A percentile compares a stretch with the other conserved stretches of the same genome.
phyloP scores from a whole-genome alignment of 1,284 basidiomycete genomes.

The Fomitopsis schrenkii region DNA sequence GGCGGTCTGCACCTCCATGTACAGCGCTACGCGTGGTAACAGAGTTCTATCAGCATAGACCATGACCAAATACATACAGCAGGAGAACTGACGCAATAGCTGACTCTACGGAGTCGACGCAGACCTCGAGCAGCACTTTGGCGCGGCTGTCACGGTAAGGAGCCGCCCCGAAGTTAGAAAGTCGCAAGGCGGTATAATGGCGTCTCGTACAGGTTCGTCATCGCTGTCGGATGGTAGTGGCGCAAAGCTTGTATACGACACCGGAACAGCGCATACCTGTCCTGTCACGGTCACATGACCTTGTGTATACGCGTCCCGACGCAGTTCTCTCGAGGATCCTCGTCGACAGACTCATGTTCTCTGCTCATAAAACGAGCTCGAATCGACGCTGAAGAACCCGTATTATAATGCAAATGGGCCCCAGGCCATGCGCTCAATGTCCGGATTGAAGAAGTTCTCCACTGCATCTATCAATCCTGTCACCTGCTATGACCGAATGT shows the following conservation, averaged over 20 bases:
- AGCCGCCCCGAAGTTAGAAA: neutral
- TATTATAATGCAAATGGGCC: no score
- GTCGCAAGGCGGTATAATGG: neutral
- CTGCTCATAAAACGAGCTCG: neutral
- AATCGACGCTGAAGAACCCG: no score
- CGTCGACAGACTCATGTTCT: neutral
- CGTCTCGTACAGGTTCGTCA: neutral
- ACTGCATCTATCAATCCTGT: neutral
- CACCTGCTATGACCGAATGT: neutral
- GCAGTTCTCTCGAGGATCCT: neutral
- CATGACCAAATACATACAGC: neutral
- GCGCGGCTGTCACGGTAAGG: neutral
- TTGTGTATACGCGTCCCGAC: neutral
- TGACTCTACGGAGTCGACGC: conserved; percentile 75
- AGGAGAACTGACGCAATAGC: conserved; percentile 53
- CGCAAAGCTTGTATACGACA: no score
- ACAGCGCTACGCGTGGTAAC: conserved; percentile 45
- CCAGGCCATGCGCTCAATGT: no score
- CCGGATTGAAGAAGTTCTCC: no score
- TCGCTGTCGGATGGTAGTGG: neutral
- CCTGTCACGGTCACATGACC: neutral
- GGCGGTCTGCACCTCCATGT: conserved; percentile 63
- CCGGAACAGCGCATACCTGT: no score
- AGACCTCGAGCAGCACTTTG: conserved; percentile 56
- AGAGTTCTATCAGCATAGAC: neutral